Evolutionary conservation across 1,139 yeast species (phyloP).

Genomic region (Yamadazyma diddensiae): DNA sequence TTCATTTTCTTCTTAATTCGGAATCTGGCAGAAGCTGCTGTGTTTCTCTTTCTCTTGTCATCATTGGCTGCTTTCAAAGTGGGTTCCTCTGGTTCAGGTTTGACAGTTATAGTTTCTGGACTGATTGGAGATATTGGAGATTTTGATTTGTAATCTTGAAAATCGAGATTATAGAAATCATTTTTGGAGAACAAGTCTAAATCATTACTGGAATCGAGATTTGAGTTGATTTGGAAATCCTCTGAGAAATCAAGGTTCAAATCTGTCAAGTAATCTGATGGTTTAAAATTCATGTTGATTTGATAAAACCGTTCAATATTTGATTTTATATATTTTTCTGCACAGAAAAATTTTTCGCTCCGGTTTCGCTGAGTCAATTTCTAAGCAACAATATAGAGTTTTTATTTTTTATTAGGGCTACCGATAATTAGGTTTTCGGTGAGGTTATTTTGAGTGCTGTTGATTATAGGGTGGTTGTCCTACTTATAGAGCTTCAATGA

Average conservation of each 20-base stretch:
- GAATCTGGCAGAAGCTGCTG: constrained; percentile 81
- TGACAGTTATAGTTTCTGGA: not conserved
- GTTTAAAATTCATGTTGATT: constrained; percentile 37
- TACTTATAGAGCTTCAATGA: no score
- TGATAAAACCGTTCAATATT: constrained; percentile 1
- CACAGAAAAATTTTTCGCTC: constrained; percentile 3
- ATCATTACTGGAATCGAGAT: constrained; percentile 22
- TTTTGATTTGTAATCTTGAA: constrained; percentile 4
- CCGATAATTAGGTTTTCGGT: no score
- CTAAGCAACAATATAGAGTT: no score
- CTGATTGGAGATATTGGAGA: not conserved
- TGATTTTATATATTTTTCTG: not conserved
- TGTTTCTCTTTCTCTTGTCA: constrained; percentile 70
- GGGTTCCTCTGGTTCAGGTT: not conserved
- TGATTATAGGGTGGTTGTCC: no score
- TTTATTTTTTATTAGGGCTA: no score
- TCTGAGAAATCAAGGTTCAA: constrained; percentile 35
- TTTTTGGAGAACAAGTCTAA: constrained; percentile 44
- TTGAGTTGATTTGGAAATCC: constrained; percentile 5
- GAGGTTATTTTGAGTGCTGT: no score
- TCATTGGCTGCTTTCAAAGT: constrained; percentile 8
- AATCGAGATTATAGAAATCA: constrained; percentile 48
- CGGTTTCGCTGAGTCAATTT: no score
- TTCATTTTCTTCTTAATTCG: constrained; percentile 77
- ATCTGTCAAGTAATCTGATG: constrained; percentile 42